These are phyloP conservation scores for Rhynchospora breviuscula DNA, from an alignment of 176 grass and related monocot genomes.

Conservation along the genomic window DNA sequence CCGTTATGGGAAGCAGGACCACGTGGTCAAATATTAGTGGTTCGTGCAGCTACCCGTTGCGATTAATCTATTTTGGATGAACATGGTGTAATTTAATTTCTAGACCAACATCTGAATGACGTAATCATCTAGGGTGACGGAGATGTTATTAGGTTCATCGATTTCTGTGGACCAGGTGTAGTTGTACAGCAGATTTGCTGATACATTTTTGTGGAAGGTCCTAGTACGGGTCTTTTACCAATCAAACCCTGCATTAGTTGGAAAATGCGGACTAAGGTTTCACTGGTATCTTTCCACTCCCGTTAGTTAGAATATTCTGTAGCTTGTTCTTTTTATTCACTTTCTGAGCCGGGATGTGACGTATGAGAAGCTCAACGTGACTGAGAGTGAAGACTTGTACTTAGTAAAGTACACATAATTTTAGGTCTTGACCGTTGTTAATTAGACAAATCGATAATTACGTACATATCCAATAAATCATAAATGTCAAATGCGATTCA, in stretches of 20 bases:
- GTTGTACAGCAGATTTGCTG: background rate
- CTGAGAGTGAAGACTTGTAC: background rate
- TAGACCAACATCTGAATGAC: background rate
- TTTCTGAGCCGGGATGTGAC: background rate
- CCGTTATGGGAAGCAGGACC: slow-evolving; percentile 4
- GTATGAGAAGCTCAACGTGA: background rate
- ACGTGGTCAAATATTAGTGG: slow-evolving; percentile 21
- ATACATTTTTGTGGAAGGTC: background rate
- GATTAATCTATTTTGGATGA: background rate
- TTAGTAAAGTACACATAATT: too few species aligned
- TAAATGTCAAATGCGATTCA: background rate
- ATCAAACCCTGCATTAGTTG: background rate
- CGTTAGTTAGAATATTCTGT: background rate
- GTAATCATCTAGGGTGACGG: background rate
- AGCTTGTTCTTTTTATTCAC: background rate
- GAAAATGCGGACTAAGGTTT: background rate
- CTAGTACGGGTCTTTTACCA: background rate
- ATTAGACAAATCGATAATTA: background rate
- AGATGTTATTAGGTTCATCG: background rate
- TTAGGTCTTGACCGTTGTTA: too few species aligned
- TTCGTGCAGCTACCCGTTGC: slow-evolving; percentile 15
- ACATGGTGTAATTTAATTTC: background rate
- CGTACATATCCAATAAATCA: background rate
- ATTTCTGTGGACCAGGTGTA: background rate
- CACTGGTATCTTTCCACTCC: too few species aligned